phyloP scores from a whole-genome alignment of 2,329 filamentous ascomycete genomes.

The Penicillium sp. region DNA sequence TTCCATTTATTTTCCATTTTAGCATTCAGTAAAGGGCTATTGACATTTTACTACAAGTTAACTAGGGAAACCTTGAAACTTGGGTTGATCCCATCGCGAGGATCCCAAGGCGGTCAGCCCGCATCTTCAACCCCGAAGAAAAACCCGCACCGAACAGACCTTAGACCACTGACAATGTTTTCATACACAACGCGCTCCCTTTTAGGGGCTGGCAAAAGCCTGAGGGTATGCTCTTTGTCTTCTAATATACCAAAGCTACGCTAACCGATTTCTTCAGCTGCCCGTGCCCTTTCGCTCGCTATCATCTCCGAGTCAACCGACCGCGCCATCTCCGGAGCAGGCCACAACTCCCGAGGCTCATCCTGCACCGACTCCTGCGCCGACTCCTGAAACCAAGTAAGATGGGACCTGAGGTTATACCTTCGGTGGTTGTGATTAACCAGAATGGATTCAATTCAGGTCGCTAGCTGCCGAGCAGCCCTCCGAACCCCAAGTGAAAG shows the following conservation, averaged over 20 bases:
- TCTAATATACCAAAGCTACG: not conserved
- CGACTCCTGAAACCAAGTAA: slow-evolving; percentile 10
- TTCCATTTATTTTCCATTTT: too few species aligned
- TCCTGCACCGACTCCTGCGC: slow-evolving; percentile 1
- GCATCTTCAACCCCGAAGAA: slow-evolving; percentile 16
- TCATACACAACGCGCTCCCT: slow-evolving; percentile 21
- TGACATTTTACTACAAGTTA: too few species aligned
- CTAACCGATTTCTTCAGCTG: slow-evolving; percentile 6
- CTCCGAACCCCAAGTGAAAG: slow-evolving; percentile 19
- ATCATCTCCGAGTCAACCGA: slow-evolving; percentile 19
- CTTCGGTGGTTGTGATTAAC: slow-evolving; percentile 1
- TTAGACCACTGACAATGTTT: slow-evolving; percentile 22
- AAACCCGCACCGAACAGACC: slow-evolving; percentile 17
- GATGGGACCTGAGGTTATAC: not conserved
- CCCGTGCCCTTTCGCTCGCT: slow-evolving; percentile 17
- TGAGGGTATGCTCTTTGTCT: slow-evolving; percentile 17
- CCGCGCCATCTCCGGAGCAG: slow-evolving; percentile 12
- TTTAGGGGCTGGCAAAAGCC: slow-evolving; percentile 16
- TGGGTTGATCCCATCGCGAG: not conserved
- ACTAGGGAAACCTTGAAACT: not conserved
- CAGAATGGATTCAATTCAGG: slow-evolving; percentile 9
- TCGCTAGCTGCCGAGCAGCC: slow-evolving; percentile 10
- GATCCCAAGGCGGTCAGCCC: slow-evolving; percentile 12
- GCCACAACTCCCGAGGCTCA: slow-evolving; percentile 9
- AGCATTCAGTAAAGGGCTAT: too few species aligned